These are phyloP conservation scores for Ogataea pignaliae DNA, from an alignment of 805 yeast species.

Conservation along the genomic window DNA sequence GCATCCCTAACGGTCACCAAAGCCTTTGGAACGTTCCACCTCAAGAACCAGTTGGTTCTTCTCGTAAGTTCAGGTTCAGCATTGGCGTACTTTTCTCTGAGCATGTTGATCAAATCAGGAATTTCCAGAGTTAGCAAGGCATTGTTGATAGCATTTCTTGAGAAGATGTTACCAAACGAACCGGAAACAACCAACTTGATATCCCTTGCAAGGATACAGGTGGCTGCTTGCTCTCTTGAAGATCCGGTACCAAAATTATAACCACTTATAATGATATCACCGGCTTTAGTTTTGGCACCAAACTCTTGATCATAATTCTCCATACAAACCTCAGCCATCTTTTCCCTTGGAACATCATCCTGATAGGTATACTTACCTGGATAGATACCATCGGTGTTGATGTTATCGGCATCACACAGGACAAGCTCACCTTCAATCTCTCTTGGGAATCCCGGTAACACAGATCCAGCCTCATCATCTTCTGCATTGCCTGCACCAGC, in stretches of 20 bases:
- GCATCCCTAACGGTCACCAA: conserved; percentile 73
- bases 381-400: conserved; percentile 97
- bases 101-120: conserved; percentile 74
- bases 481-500: conserved; percentile 22
- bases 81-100: conserved; percentile 61
- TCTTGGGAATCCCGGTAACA: conserved; percentile 88
- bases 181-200: conserved; percentile 93
- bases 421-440: conserved; percentile 87
- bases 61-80: conserved; percentile 70
- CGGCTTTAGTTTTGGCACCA: conserved; percentile 67
- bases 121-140: conserved; percentile 92
- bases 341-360: conserved; percentile 90
- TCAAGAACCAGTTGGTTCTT: conserved; percentile 90
- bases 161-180: conserved; percentile 94
- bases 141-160: conserved; percentile 93
- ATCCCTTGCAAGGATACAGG: conserved; percentile 93
- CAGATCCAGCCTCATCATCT: conserved; percentile 51
- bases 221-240: conserved; percentile 98
- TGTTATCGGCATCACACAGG: conserved; percentile 92
- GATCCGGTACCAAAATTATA: conserved; percentile 98
- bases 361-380: conserved; percentile 99
- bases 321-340: conserved; percentile 99
- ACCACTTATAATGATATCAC: conserved; percentile 89
- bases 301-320: conserved; percentile 95
- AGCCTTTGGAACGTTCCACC: conserved; percentile 89